Percentiles rank a stretch among this genome's conserved stretches.
phyloP scores from a whole-genome alignment of 2,329 filamentous ascomycete species.

The Celoporthe dispersa region DNA sequence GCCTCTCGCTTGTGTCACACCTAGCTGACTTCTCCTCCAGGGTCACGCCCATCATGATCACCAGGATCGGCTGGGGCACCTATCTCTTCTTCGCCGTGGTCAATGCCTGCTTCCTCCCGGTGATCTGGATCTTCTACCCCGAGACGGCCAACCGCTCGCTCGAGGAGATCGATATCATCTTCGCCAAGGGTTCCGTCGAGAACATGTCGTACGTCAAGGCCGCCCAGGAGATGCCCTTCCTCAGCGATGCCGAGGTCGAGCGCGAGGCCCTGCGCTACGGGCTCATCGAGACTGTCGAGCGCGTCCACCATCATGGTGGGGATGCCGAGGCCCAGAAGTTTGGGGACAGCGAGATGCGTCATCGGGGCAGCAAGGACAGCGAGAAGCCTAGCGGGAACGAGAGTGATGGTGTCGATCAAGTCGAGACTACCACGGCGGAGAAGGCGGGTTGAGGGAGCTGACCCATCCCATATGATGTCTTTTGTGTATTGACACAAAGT shows the following conservation, averaged over 20 bases:
- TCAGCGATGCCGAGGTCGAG: constrained; percentile 57
- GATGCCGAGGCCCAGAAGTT: constrained; percentile 18
- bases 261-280: constrained; percentile 46
- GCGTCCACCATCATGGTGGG: constrained; percentile 20
- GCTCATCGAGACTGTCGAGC: constrained; percentile 33
- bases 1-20: not conserved
- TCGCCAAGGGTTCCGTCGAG: constrained; percentile 59
- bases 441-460: not conserved
- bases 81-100: constrained; percentile 61
- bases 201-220: constrained; percentile 64
- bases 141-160: constrained; percentile 60
- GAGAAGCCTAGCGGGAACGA: constrained; percentile 28
- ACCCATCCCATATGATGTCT: too few species aligned
- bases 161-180: constrained; percentile 72
- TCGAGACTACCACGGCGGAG: not conserved
- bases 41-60: constrained; percentile 64
- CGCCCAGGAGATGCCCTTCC: constrained; percentile 58
- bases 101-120: constrained; percentile 56
- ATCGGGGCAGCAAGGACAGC: constrained; percentile 18
- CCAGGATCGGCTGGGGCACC: constrained; percentile 56
- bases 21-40: constrained; percentile 1
- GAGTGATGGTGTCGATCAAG: not conserved
- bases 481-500: not conserved
- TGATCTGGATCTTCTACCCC: constrained; percentile 57
- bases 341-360: constrained; percentile 18